Conservation (phyloP, 2,329 filamentous ascomycete genomes). For the Venturia aucupariae region DNA sequence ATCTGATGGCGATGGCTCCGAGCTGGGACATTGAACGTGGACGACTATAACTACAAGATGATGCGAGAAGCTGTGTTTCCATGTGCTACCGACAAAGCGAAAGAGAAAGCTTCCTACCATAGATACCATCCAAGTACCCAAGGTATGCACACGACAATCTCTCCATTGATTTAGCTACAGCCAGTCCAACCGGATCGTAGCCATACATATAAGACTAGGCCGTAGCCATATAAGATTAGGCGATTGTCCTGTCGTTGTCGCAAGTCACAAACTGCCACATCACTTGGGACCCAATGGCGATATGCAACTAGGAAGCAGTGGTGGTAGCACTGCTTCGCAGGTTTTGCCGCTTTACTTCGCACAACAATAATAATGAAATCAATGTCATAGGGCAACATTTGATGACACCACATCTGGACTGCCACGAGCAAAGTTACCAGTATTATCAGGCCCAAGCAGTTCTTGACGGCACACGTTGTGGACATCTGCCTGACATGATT, state of each 20-base stretch:
- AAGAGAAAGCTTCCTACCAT: background rate
- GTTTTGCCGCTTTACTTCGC: too few relatives aligned
- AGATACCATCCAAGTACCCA: background rate
- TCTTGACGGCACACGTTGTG: too few relatives aligned
- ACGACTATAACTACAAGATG: background rate
- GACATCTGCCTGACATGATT: too few relatives aligned
- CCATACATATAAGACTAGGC: too few relatives aligned
- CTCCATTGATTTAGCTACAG: too few relatives aligned
- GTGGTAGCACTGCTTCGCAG: too few relatives aligned
- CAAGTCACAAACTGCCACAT: background rate
- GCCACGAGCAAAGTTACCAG: background rate
- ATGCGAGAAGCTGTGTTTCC: background rate
- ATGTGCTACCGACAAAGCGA: background rate
- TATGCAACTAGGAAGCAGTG: background rate
- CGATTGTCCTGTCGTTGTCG: background rate
- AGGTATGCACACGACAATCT: too few relatives aligned
- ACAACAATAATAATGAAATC: too few relatives aligned
- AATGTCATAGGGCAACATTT: too few relatives aligned
- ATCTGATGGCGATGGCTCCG: background rate
- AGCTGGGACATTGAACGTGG: background rate
- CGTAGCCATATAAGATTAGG: background rate
- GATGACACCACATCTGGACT: constrained; percentile 2
- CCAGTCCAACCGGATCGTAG: background rate
- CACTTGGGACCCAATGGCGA: background rate
- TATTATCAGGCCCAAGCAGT: background rate